Percentiles rank a stretch among this genome's conserved stretches.
Conservation (phyloP, 2,329 filamentous ascomycete species). For the Coccinonectria pachysandricola region DNA sequence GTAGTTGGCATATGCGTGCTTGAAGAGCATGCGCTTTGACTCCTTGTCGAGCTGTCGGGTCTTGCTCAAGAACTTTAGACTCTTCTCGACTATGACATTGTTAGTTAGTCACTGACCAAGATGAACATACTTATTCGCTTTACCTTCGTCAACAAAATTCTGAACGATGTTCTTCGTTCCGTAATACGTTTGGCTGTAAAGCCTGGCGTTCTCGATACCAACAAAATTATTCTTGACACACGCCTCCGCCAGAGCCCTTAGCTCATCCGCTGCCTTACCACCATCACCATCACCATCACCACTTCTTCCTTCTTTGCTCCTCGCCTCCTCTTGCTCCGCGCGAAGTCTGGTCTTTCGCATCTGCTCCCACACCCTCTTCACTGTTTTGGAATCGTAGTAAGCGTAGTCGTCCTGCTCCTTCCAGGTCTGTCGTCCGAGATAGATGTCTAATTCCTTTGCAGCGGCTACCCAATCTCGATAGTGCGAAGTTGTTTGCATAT, state of each 20-base stretch:
- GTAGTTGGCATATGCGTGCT: conserved; percentile 80
- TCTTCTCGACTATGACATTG: conserved; percentile 45
- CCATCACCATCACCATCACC: conserved; percentile 26
- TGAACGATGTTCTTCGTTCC: conserved; percentile 95
- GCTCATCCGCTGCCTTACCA: conserved; percentile 56
- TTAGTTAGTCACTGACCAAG: no score
- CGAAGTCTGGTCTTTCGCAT: conserved; percentile 53
- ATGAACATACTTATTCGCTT: no score
- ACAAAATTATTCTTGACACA: conserved; percentile 98
- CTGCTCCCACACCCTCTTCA: conserved; percentile 67
- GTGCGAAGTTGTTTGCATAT: conserved; percentile 59
- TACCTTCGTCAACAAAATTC: conserved; percentile 75
- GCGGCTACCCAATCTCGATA: conserved; percentile 78
- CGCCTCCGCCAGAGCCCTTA: conserved; percentile 70
- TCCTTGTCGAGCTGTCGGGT: conserved; percentile 58
- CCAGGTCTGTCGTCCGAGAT: conserved; percentile 73
- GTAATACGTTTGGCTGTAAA: conserved; percentile 98
- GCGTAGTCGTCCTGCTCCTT: conserved; percentile 67
- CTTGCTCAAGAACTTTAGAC: conserved; percentile 56
- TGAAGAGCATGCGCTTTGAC: conserved; percentile 74
- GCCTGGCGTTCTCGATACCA: conserved; percentile 79
- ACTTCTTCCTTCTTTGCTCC: no score
- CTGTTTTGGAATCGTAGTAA: conserved; percentile 82
- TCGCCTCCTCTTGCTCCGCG: conserved; percentile 42
- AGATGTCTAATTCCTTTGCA: conserved; percentile 68